Evolutionary conservation across 148 eudicot genomes (phyloP).

Genomic region (Heliosperma pusillum): DNA sequence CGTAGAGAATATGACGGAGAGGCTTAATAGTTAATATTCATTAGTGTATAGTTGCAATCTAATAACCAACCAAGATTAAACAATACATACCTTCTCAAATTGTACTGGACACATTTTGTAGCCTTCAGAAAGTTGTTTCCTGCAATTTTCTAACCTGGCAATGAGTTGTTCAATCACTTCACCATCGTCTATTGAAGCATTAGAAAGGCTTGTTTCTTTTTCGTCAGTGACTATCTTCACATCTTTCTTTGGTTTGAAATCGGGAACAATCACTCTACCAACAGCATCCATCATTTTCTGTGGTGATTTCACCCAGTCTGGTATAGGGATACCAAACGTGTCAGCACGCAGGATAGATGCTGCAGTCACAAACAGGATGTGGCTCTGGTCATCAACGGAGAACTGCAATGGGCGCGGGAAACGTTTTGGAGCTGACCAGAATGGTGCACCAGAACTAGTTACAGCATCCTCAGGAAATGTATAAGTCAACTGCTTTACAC

Average conservation of each 20-base stretch:
- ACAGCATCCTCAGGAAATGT: conserved; percentile 72
- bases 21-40: not conserved
- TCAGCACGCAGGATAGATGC: conserved; percentile 61
- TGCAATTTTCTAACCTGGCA: conserved; percentile 36
- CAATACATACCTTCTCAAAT: conserved; percentile 58
- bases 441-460: conserved; percentile 56
- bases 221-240: conserved; percentile 69
- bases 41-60: not conserved
- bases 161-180: conserved; percentile 53
- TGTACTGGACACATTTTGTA: conserved; percentile 69
- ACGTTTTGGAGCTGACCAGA: conserved; percentile 85
- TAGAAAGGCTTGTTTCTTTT: conserved; percentile 53
- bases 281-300: conserved; percentile 47
- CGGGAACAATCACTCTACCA: conserved; percentile 56
- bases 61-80: not conserved
- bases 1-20: not conserved
- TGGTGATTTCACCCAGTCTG: conserved; percentile 57
- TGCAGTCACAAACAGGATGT: conserved; percentile 47
- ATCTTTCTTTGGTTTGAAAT: conserved; percentile 59
- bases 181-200: conserved; percentile 62
- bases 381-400: conserved; percentile 48
- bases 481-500: conserved; percentile 66
- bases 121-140: conserved; percentile 36
- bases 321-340: conserved; percentile 59
- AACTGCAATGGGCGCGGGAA: conserved; percentile 66